These are phyloP conservation scores for Fusarium algeriense DNA, from an alignment of 2,329 filamentous ascomycete genomes.

Conservation along the genomic window DNA sequence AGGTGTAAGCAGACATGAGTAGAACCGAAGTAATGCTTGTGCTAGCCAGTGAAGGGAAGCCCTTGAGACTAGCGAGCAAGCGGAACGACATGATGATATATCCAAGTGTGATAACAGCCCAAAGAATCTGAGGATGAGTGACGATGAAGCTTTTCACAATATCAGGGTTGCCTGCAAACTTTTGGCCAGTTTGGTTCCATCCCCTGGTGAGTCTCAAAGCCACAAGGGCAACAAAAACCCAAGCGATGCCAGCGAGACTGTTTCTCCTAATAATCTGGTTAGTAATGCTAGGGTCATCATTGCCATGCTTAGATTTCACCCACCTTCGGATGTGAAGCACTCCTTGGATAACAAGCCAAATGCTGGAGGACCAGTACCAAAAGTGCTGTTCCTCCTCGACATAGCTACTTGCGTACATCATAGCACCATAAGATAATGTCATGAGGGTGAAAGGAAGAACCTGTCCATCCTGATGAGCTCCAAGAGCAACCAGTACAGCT, in stretches of 20 bases:
- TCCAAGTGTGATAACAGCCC: constrained; percentile 76
- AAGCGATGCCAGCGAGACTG: constrained; percentile 50
- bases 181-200: constrained; percentile 99
- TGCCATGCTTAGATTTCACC: neutral
- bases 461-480: constrained; percentile 16
- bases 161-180: constrained; percentile 91
- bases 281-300: constrained; percentile 1
- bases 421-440: constrained; percentile 75
- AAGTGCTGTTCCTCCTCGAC: constrained; percentile 99
- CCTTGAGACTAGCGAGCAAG: constrained; percentile 57
- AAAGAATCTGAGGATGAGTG: constrained; percentile 75
- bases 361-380: constrained; percentile 91
- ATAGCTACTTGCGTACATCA: constrained; percentile 99
- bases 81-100: constrained; percentile 72
- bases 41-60: constrained; percentile 57
- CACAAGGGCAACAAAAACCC: constrained; percentile 62
- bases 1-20: constrained; percentile 73
- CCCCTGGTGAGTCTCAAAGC: constrained; percentile 76
- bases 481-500: constrained; percentile 23
- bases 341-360: constrained; percentile 72
- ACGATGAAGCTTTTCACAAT: constrained; percentile 80
- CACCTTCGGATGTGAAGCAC: constrained; percentile 61
- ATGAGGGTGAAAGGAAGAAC: constrained; percentile 62
- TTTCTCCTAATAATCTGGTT: constrained; percentile 40
- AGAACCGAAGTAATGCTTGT: constrained; percentile 59